phyloP scores from a whole-genome alignment of 331 rosid genomes.

The Dryas integrifolia region DNA sequence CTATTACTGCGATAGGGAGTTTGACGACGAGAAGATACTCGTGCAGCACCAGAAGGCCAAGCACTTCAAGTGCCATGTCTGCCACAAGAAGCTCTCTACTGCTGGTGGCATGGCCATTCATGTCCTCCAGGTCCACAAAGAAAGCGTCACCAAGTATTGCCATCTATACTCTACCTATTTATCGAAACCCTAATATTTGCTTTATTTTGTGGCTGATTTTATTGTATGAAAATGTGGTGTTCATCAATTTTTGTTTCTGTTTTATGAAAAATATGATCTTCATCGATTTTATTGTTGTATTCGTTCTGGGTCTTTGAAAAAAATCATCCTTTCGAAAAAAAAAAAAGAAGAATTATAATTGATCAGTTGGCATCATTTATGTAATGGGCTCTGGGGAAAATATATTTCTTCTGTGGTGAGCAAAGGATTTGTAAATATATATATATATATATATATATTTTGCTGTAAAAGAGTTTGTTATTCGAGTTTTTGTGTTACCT shows the following conservation, averaged over 20 bases:
- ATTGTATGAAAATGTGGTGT: neutral
- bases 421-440: neutral
- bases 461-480: neutral
- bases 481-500: neutral
- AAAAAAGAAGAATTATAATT: neutral
- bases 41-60: slow-evolving; percentile 99
- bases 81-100: slow-evolving; percentile 98
- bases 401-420: neutral
- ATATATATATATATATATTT: neutral
- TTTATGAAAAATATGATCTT: neutral
- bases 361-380: neutral
- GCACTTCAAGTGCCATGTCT: slow-evolving; percentile 96
- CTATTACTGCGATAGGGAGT: slow-evolving; percentile 95
- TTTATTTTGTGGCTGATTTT: neutral
- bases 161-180: neutral
- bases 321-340: neutral
- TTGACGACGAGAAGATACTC: slow-evolving; percentile 94
- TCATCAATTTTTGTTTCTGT: neutral
- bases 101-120: slow-evolving; percentile 99
- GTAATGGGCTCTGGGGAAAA: neutral
- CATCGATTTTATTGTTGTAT: neutral
- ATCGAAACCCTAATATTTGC: slow-evolving; percentile 8
- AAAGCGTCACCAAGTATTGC: slow-evolving; percentile 77
- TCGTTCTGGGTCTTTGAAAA: neutral
- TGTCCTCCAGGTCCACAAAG: slow-evolving; percentile 98